These are phyloP conservation scores for Neonectria coccinea DNA, from an alignment of 2,329 filamentous ascomycete genomes.

Conservation along the genomic window DNA sequence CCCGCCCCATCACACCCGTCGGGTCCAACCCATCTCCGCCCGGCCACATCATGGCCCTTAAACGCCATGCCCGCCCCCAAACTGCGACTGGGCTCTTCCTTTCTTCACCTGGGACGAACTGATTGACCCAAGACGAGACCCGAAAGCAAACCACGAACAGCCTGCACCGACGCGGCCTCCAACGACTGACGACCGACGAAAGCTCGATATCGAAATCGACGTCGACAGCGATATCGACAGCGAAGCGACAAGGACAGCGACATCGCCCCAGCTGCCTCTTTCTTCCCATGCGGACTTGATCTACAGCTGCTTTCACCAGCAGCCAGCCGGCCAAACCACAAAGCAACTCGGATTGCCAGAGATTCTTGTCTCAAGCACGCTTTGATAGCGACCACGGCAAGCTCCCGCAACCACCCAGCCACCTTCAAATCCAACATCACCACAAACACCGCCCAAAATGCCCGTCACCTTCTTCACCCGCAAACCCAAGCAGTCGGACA, in stretches of 20 bases:
- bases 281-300: constrained; percentile 35
- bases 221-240: not conserved
- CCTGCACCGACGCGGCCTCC: constrained; percentile 30
- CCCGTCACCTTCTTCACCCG: constrained; percentile 37
- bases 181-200: constrained; percentile 13
- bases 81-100: constrained; percentile 23
- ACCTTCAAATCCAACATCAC: constrained; percentile 2
- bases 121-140: constrained; percentile 17
- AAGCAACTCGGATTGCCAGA: constrained; percentile 9
- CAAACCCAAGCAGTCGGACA: constrained; percentile 32
- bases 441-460: constrained; percentile 33
- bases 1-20: constrained; percentile 24
- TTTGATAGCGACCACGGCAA: constrained; percentile 23
- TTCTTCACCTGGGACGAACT: constrained; percentile 23
- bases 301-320: constrained; percentile 38
- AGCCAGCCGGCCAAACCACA: constrained; percentile 30
- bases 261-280: constrained; percentile 5
- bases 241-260: not conserved
- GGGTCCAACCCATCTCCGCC: constrained; percentile 16
- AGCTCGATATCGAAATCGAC: constrained; percentile 1
- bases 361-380: constrained; percentile 8
- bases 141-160: constrained; percentile 30
- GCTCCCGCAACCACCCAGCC: not conserved
- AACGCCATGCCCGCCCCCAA: constrained; percentile 44
- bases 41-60: constrained; percentile 43